Percentiles rank a stretch among this genome's conserved stretches.
Evolutionary conservation across 2,329 filamentous ascomycete species (phyloP).

Genomic region (Monilinia polystroma): DNA sequence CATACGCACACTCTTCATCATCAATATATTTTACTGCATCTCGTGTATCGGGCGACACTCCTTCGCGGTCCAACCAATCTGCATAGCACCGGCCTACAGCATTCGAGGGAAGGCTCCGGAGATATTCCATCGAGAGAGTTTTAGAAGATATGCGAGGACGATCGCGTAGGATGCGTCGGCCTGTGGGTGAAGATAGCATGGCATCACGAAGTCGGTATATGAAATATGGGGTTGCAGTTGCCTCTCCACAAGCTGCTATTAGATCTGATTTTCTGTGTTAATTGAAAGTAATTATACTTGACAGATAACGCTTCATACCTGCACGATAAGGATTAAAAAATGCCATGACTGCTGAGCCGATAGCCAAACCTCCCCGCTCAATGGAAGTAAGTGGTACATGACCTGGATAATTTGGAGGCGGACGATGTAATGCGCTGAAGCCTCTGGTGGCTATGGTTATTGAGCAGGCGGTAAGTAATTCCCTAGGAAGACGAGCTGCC

Average conservation of each 20-base stretch:
- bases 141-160: conserved; percentile 82
- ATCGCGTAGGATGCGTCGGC: conserved; percentile 86
- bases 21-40: conserved; percentile 84
- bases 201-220: conserved; percentile 86
- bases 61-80: conserved; percentile 89
- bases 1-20: conserved; percentile 93
- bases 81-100: conserved; percentile 82
- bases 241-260: conserved; percentile 90
- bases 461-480: conserved; percentile 34
- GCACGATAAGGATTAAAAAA: conserved; percentile 76
- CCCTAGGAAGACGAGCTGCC: conserved; percentile 30
- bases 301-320: conserved; percentile 50
- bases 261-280: conserved; percentile 61
- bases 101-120: conserved; percentile 70
- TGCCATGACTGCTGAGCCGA: conserved; percentile 62
- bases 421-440: conserved; percentile 84
- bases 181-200: conserved; percentile 83
- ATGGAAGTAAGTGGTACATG: conserved; percentile 82
- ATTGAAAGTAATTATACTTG: background rate
- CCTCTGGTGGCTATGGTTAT: conserved; percentile 40
- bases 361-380: conserved; percentile 71
- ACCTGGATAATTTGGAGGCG: conserved; percentile 51
- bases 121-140: conserved; percentile 60
- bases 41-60: conserved; percentile 88
- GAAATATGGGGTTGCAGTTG: conserved; percentile 92